Percentiles rank a stretch among this genome's conserved stretches.
phyloP scores from a whole-genome alignment of 163 green algal genomes.

The Scenedesmus sp. region DNA sequence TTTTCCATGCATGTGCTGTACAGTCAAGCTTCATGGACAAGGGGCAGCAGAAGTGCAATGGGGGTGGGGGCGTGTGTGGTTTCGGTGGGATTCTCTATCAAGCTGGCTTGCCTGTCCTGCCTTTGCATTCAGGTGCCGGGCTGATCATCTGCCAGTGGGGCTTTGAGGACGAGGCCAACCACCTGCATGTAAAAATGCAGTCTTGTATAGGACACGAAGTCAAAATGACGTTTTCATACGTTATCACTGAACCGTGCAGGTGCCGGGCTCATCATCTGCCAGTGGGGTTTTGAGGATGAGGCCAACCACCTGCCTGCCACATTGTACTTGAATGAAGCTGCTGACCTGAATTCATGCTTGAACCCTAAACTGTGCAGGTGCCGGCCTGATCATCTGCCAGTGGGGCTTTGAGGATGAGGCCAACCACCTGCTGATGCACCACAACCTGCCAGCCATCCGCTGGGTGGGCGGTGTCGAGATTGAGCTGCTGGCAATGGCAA shows the following conservation, averaged over 20 bases:
- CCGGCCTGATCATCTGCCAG: constrained; percentile 97
- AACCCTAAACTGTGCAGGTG: constrained; percentile 68
- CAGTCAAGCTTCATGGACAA: too few relatives aligned
- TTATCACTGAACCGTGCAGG: too few relatives aligned
- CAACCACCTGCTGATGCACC: constrained; percentile 97
- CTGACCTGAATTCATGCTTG: neutral
- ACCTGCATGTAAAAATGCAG: constrained; percentile 71
- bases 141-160: constrained; percentile 99
- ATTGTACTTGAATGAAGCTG: neutral
- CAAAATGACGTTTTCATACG: too few relatives aligned
- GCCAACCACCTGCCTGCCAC: too few relatives aligned
- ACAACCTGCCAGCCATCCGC: constrained; percentile 92
- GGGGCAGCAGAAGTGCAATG: too few relatives aligned
- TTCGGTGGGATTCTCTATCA: too few relatives aligned
- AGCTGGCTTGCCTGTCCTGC: too few relatives aligned
- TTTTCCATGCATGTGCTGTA: neutral
- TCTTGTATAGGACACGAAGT: too few relatives aligned
- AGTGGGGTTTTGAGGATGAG: too few relatives aligned
- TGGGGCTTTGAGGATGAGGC: constrained; percentile 99
- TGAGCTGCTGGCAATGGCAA: constrained; percentile 98
- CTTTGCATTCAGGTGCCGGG: constrained; percentile 73
- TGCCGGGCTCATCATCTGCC: too few relatives aligned
- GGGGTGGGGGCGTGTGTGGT: too few relatives aligned
- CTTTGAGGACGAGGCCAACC: constrained; percentile 99
- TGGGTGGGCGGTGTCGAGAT: constrained; percentile 99